Conservation (phyloP, 2,329 filamentous ascomycete genomes). For the Cryphonectria naterciae region DNA sequence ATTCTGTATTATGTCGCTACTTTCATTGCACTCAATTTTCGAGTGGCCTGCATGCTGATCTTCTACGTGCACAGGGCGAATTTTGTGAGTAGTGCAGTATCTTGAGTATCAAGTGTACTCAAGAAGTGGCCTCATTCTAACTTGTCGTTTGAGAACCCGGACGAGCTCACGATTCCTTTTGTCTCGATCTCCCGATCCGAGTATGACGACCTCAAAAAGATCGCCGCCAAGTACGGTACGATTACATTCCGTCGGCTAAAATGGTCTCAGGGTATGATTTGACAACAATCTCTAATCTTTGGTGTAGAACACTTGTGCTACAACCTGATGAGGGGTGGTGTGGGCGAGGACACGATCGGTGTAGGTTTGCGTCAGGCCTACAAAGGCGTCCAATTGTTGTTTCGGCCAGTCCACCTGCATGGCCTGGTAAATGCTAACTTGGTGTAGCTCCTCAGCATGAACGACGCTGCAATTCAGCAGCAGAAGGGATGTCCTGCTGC, state of each 20-base stretch:
- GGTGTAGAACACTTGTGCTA: slow-evolving; percentile 47
- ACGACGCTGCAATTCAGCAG: slow-evolving; percentile 35
- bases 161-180: slow-evolving; percentile 40
- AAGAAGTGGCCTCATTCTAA: slow-evolving; percentile 18
- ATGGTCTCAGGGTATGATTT: slow-evolving; percentile 18
- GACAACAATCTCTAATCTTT: slow-evolving; percentile 19
- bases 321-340: slow-evolving; percentile 55
- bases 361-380: slow-evolving; percentile 40
- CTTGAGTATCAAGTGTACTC: slow-evolving; percentile 19
- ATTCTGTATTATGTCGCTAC: background rate
- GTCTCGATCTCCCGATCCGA: slow-evolving; percentile 64
- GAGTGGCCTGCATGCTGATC: slow-evolving; percentile 14
- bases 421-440: background rate
- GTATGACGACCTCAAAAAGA: slow-evolving; percentile 61
- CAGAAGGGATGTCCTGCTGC: slow-evolving; percentile 1
- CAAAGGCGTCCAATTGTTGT: background rate
- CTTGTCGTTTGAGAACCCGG: slow-evolving; percentile 27
- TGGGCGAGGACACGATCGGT: slow-evolving; percentile 50
- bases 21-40: background rate
- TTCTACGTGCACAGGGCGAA: slow-evolving; percentile 45
- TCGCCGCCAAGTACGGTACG: slow-evolving; percentile 60
- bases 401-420: background rate
- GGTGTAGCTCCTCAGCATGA: slow-evolving; percentile 36
- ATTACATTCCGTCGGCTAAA: slow-evolving; percentile 16
- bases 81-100: slow-evolving; percentile 46